A percentile compares a stretch with the other conserved stretches of the same genome.
phyloP scores from a whole-genome alignment of 805 yeast species.

The Limtongozyma cylindracea region DNA sequence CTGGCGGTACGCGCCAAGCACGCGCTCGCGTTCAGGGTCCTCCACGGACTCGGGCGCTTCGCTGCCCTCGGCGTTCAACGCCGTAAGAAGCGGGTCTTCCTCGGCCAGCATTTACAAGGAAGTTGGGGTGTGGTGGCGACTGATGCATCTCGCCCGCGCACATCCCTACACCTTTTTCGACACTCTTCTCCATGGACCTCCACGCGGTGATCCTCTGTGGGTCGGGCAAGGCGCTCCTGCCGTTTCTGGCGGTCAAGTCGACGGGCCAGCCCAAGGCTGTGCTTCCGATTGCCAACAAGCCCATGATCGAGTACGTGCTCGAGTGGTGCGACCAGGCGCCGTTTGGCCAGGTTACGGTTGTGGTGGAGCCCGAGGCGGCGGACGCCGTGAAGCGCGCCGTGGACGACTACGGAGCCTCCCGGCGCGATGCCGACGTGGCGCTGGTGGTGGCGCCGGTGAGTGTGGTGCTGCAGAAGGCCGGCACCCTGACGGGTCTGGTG shows the following conservation, averaged over 20 bases:
- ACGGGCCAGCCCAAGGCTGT: slow-evolving; percentile 64
- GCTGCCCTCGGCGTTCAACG: slow-evolving; percentile 18
- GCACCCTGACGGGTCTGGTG: not conserved
- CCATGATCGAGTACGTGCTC: slow-evolving; percentile 67
- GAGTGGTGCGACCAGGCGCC: slow-evolving; percentile 86
- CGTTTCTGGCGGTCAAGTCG: slow-evolving; percentile 36
- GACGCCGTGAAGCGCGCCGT: slow-evolving; percentile 22
- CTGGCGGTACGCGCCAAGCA: slow-evolving; percentile 55
- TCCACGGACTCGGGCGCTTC: slow-evolving; percentile 4
- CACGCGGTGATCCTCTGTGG: slow-evolving; percentile 87
- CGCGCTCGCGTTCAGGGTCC: slow-evolving; percentile 57
- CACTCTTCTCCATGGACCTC: slow-evolving; percentile 75
- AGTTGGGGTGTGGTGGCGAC: no score
- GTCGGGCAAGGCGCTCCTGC: slow-evolving; percentile 44
- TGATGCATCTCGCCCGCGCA: no score
- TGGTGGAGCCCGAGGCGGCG: slow-evolving; percentile 21
- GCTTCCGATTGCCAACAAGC: slow-evolving; percentile 72
- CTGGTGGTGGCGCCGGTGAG: not conserved
- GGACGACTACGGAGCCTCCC: slow-evolving; percentile 9
- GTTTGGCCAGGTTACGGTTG: slow-evolving; percentile 44
- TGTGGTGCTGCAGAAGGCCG: not conserved
- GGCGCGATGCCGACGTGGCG: not conserved
- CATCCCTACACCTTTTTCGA: no score
- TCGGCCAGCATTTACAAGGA: no score
- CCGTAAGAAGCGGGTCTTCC: slow-evolving; percentile 61